phyloP scores from a whole-genome alignment of 148 eudicot genomes.

The Cornus suecica region DNA sequence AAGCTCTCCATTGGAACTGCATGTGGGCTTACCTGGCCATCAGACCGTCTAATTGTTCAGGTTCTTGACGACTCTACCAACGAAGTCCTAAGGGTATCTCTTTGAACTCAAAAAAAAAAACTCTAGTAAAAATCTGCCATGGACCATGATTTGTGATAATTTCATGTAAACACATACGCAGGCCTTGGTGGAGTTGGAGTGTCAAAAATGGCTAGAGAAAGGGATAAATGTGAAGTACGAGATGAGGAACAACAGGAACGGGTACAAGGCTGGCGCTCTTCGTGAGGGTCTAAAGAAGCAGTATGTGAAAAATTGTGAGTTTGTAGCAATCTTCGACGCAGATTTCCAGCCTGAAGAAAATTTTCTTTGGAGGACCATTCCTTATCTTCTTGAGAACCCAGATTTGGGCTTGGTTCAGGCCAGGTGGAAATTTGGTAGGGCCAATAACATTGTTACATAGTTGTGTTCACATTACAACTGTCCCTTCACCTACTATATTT shows the following conservation, averaged over 20 bases:
- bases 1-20: slow-evolving; percentile 19
- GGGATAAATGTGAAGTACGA: slow-evolving; percentile 18
- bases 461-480: not conserved
- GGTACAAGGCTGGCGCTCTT: slow-evolving; percentile 20
- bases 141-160: not conserved
- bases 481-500: not conserved
- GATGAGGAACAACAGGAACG: slow-evolving; percentile 11
- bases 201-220: slow-evolving; percentile 9
- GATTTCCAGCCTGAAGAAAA: slow-evolving; percentile 58
- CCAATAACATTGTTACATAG: not conserved
- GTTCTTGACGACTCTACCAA: slow-evolving; percentile 21
- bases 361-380: slow-evolving; percentile 51
- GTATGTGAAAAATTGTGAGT: slow-evolving; percentile 45
- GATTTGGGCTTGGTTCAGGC: slow-evolving; percentile 60
- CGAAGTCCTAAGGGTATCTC: slow-evolving; percentile 12
- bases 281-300: slow-evolving; percentile 25
- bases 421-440: slow-evolving; percentile 64
- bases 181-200: slow-evolving; percentile 16
- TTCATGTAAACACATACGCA: not conserved
- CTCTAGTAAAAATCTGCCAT: not conserved
- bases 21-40: slow-evolving; percentile 16
- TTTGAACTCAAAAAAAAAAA: not conserved
- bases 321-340: slow-evolving; percentile 52
- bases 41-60: slow-evolving; percentile 14
- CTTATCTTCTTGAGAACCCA: slow-evolving; percentile 50